phyloP scores from a whole-genome alignment of 1,139 yeast genomes.

The Trichomonascaceae sp. region DNA sequence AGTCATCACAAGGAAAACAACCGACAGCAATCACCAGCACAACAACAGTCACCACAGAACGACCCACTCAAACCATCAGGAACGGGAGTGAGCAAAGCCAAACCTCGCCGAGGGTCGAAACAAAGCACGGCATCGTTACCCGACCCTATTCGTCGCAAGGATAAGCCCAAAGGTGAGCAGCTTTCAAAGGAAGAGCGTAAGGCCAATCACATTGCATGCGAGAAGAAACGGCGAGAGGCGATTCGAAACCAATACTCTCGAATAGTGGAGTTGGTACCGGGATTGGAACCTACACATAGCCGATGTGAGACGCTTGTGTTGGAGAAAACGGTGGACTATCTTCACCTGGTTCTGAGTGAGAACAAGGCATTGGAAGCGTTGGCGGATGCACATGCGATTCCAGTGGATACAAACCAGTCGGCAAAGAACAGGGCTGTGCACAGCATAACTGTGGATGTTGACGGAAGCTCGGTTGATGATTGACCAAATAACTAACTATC shows the following conservation, averaged over 20 bases:
- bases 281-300: conserved; percentile 25
- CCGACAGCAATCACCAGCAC: too few relatives aligned
- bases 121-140: too few relatives aligned
- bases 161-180: conserved; percentile 17
- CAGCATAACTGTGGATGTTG: background rate
- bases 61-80: too few relatives aligned
- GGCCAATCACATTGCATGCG: conserved; percentile 37
- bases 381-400: conserved; percentile 9
- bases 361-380: conserved; percentile 19
- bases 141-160: conserved; percentile 8
- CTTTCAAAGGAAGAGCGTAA: conserved; percentile 21
- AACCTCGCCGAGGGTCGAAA: too few relatives aligned
- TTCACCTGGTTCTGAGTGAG: conserved; percentile 20
- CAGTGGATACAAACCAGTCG: background rate
- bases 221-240: conserved; percentile 35
- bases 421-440: background rate
- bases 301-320: conserved; percentile 31
- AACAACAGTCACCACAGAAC: too few relatives aligned
- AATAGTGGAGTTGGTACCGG: conserved; percentile 32
- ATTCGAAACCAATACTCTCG: conserved; percentile 33
- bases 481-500: too few relatives aligned
- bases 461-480: too few relatives aligned
- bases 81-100: too few relatives aligned
- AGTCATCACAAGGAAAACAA: too few relatives aligned
- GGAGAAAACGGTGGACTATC: conserved; percentile 24